Base-by-base conservation (phyloP, 2,329 filamentous ascomycete genomes). In the Microcyclosporella mali region DNA sequence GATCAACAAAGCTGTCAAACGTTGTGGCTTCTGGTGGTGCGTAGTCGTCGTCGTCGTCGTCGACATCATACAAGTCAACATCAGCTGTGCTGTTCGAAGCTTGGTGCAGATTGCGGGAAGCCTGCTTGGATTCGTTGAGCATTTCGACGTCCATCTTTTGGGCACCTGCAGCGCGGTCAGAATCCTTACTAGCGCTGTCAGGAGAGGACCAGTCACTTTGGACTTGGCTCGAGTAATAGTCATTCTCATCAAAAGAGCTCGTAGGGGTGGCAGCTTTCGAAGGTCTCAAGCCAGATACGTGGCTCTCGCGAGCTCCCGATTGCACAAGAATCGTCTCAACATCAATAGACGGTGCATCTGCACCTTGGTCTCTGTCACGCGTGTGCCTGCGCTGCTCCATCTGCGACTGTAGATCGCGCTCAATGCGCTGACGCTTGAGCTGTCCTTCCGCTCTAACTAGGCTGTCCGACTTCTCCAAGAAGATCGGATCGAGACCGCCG, bases 181-280 rank as follows among this genome's bases (percentile, higher is more conserved):
- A 69, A 49, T 64, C 70, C 46, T 71, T 59, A 47, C 51, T 54
- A 46, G 50, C 44, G 51, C 54, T 56, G 44, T 68, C 64, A 49
- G 74, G 71, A 62, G 77, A 72, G 61, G 78, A 68, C 51, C 88
- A 94, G 64, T 89, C 85, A 71, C 89, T 83, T 51, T 61, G 53
- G 51, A 77, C 78, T 70, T 84, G 86, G 68, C 89, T 95, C 54
- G 90, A 95, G 72, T 97, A 95, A 67, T 94, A 94, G 31, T 88
- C 92, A 61, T 94, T 88, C 64, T 94, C 84, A 68, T 95, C 88
- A 69, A 88, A 86, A 28, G 87, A 92, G 65, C 90, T 85, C 36
- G 50, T 49, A 32, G 42, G 46, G 46, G 52, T 58, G 64, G 80
- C 79, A 45, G 72, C 73, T 66, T 82, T 72, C 72, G 72, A 71